phyloP scores from a whole-genome alignment of 257 asterid genomes.

The Solanum bulbocastanum region DNA sequence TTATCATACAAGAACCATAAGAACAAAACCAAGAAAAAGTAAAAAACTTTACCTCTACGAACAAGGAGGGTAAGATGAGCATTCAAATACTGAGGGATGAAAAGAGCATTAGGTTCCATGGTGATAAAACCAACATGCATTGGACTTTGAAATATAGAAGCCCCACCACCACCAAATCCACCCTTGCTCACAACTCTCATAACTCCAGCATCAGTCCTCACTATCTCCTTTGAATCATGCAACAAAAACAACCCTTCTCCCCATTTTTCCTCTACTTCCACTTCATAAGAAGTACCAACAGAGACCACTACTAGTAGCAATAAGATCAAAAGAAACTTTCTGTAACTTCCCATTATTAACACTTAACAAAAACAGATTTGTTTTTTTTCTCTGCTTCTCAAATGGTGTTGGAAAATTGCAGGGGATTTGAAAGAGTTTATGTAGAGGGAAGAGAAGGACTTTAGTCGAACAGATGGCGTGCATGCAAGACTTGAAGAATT shows the following conservation, averaged over 20 bases:
- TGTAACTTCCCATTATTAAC: slow-evolving; percentile 5
- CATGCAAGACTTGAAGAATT: slow-evolving; percentile 44
- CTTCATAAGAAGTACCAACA: slow-evolving; percentile 3
- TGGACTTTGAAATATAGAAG: slow-evolving; percentile 11
- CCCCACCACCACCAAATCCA: slow-evolving; percentile 8
- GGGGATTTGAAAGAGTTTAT: slow-evolving; percentile 9
- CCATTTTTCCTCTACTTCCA: slow-evolving; percentile 1
- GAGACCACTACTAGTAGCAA: slow-evolving; percentile 10
- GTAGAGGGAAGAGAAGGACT: slow-evolving; percentile 9
- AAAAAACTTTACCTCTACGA: slow-evolving; percentile 38
- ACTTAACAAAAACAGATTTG: not conserved
- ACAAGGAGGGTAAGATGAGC: slow-evolving; percentile 60
- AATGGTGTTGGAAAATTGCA: not conserved
- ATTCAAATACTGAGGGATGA: slow-evolving; percentile 88
- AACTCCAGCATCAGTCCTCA: slow-evolving; percentile 59
- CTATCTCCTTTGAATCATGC: slow-evolving; percentile 42
- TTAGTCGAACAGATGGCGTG: slow-evolving; percentile 33
- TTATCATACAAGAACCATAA: not conserved
- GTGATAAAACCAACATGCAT: slow-evolving; percentile 71
- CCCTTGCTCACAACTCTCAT: slow-evolving; percentile 56
- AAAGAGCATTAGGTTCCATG: slow-evolving; percentile 69
- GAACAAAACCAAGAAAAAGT: not conserved
- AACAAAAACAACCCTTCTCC: slow-evolving; percentile 32
- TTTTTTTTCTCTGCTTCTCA: not conserved
- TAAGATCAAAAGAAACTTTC: not conserved